A percentile compares a stretch with the other conserved stretches of the same genome.
Conservation (phyloP, 768 basidiomycete species). For the Termitomyces heimii region DNA sequence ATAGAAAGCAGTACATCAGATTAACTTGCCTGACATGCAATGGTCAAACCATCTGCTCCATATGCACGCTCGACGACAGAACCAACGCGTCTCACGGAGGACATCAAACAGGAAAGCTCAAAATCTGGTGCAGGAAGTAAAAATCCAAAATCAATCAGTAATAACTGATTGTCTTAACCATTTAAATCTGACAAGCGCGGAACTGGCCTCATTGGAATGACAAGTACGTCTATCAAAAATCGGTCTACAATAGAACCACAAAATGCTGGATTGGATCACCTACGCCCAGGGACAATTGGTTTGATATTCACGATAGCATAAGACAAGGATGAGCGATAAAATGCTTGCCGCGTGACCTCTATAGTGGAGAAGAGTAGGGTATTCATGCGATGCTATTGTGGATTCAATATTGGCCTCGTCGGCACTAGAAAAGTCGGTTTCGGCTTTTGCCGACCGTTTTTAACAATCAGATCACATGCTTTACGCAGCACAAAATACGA, state of each 20-base stretch:
- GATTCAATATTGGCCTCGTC: too few species aligned
- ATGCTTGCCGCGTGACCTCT: slow-evolving; percentile 71
- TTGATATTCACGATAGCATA: slow-evolving; percentile 94
- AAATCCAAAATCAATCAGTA: neutral
- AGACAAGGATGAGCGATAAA: slow-evolving; percentile 62
- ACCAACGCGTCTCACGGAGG: slow-evolving; percentile 74
- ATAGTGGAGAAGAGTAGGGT: slow-evolving; percentile 68
- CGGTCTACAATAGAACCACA: neutral
- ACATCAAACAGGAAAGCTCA: slow-evolving; percentile 67
- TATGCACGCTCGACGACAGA: slow-evolving; percentile 77
- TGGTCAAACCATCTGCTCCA: slow-evolving; percentile 75
- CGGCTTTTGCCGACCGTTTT: neutral
- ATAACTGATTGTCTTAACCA: slow-evolving; percentile 21
- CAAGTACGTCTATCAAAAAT: slow-evolving; percentile 48
- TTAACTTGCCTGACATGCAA: slow-evolving; percentile 76
- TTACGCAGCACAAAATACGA: too few species aligned
- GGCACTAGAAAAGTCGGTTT: too few species aligned
- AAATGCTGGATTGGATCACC: slow-evolving; percentile 24
- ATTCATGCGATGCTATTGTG: neutral
- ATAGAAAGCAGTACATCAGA: neutral
- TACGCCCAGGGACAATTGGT: slow-evolving; percentile 91
- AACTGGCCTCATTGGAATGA: slow-evolving; percentile 51
- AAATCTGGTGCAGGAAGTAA: neutral
- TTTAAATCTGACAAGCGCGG: slow-evolving; percentile 51
- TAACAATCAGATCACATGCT: neutral